These are phyloP conservation scores for Arthrobotrys entomopaga DNA, from an alignment of 2,329 filamentous ascomycete genomes.

Conservation along the genomic window DNA sequence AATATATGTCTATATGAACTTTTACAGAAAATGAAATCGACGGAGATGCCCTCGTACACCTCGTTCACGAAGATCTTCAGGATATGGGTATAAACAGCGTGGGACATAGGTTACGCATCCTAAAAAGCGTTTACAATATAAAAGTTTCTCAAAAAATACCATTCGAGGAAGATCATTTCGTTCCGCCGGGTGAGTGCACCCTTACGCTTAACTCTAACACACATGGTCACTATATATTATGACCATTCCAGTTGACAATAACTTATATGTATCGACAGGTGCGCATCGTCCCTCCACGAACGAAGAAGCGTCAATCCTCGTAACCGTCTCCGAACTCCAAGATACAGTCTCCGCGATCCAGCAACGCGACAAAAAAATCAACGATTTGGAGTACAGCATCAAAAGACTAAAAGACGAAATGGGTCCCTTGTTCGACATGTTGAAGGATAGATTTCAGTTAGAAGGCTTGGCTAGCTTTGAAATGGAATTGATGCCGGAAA, in stretches of 20 bases:
- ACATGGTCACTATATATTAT: too few relatives aligned
- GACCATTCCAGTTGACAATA: too few relatives aligned
- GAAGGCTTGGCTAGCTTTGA: not conserved
- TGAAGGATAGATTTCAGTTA: not conserved
- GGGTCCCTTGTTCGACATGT: conserved; percentile 1
- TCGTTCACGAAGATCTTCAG: conserved; percentile 92
- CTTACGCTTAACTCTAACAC: not conserved
- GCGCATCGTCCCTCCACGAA: not conserved
- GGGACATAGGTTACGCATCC: conserved; percentile 90
- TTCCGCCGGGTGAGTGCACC: conserved; percentile 81
- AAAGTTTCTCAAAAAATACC: conserved; percentile 78
- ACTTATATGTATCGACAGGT: not conserved
- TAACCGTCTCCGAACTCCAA: conserved; percentile 9
- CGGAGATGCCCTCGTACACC: conserved; percentile 85
- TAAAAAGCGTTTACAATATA: conserved; percentile 95
- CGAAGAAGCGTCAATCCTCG: not conserved
- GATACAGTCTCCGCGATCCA: not conserved
- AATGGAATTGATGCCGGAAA: not conserved
- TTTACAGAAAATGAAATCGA: conserved; percentile 85
- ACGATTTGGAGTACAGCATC: not conserved
- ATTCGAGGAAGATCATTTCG: conserved; percentile 90
- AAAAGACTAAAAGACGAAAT: conserved; percentile 11
- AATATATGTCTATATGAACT: too few relatives aligned
- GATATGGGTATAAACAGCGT: conserved; percentile 93
- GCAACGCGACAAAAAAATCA: conserved; percentile 2